phyloP scores from a whole-genome alignment of 2,329 filamentous ascomycete genomes.

The Xylaria multiplex region DNA sequence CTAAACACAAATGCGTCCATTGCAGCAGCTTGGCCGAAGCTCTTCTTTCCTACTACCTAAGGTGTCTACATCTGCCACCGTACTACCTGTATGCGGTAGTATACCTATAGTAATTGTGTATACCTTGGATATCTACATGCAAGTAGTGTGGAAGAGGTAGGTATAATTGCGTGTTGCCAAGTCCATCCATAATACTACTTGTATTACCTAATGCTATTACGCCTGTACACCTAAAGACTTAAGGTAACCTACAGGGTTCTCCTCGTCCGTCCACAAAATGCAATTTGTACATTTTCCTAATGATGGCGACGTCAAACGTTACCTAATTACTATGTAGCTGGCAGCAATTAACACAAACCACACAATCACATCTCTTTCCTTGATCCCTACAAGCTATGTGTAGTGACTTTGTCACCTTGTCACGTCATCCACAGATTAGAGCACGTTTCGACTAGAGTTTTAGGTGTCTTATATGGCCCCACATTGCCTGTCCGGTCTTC shows the following conservation, averaged over 20 bases:
- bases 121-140: neutral
- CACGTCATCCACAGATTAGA: slow-evolving; percentile 45
- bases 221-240: too few species aligned
- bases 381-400: neutral
- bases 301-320: slow-evolving; percentile 24
- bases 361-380: neutral
- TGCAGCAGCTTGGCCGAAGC: slow-evolving; percentile 28
- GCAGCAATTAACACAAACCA: neutral
- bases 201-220: too few species aligned
- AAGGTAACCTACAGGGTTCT: slow-evolving; percentile 14
- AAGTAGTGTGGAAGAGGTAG: neutral
- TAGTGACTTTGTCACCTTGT: slow-evolving; percentile 16
- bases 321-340: neutral
- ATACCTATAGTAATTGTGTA: too few species aligned
- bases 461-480: slow-evolving; percentile 22
- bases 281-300: slow-evolving; percentile 4
- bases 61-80: too few species aligned
- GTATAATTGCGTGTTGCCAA: slow-evolving; percentile 1
- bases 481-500: slow-evolving; percentile 1
- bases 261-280: neutral
- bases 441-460: slow-evolving; percentile 38
- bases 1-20: slow-evolving; percentile 28
- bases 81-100: too few species aligned
- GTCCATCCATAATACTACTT: neutral
- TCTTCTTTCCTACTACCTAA: neutral